Conservation (phyloP, 148 eudicot species). For the Selenicereus undatus region DNA sequence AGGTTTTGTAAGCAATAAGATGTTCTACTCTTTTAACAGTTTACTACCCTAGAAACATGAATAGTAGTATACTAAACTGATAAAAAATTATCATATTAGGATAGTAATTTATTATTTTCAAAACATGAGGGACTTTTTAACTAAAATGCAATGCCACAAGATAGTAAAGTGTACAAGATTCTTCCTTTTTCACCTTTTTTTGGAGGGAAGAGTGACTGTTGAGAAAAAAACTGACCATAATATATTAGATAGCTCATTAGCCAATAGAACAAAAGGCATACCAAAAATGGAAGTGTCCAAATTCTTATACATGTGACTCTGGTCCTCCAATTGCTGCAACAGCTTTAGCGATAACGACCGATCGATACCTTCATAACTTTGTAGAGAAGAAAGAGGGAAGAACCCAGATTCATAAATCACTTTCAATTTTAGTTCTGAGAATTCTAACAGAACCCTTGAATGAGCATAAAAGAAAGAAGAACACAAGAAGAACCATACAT, state of each 20-base stretch:
- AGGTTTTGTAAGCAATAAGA: too few relatives aligned
- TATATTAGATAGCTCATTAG: background rate
- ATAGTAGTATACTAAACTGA: background rate
- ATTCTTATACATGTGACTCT: constrained; percentile 51
- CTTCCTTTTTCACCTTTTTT: background rate
- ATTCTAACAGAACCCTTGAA: background rate
- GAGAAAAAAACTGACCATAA: background rate
- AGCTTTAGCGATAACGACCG: constrained; percentile 87
- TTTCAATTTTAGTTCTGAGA: background rate
- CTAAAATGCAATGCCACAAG: too few relatives aligned
- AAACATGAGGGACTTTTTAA: too few relatives aligned
- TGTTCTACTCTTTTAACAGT: too few relatives aligned
- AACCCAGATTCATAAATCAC: background rate
- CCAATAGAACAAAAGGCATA: constrained; percentile 25
- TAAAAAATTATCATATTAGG: too few relatives aligned
- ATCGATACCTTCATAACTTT: constrained; percentile 95
- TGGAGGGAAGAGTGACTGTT: background rate
- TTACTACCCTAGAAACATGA: background rate
- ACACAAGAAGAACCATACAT: background rate
- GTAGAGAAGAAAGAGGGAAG: background rate
- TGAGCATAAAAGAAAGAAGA: background rate
- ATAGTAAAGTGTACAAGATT: background rate
- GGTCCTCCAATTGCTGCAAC: constrained; percentile 85
- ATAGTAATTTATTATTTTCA: too few relatives aligned
- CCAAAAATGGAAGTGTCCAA: constrained; percentile 59